Evolutionary conservation across 495 filamentous ascomycete species (phyloP).

Genomic region (Penicillium coffeae): DNA sequence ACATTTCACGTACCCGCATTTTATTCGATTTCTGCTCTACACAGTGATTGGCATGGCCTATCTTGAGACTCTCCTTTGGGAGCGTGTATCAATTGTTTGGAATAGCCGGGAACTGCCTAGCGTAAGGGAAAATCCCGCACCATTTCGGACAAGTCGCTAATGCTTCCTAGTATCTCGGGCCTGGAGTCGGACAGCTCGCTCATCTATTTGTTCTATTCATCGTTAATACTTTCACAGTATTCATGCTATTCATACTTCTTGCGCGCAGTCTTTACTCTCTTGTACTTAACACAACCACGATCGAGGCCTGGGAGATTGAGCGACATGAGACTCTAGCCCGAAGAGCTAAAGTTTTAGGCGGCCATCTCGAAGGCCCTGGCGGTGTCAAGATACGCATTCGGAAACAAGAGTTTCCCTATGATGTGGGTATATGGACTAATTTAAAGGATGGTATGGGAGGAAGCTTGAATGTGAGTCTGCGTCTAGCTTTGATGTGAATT

Average conservation of each 20-base stretch:
- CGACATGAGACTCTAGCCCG: constrained; percentile 72
- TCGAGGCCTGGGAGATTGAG: constrained; percentile 91
- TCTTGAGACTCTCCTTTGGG: constrained; percentile 56
- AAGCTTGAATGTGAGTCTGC: constrained; percentile 38
- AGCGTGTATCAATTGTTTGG: constrained; percentile 62
- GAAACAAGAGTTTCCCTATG: constrained; percentile 84
- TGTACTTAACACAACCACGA: constrained; percentile 69
- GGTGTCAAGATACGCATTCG: constrained; percentile 52
- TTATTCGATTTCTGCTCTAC: constrained; percentile 82
- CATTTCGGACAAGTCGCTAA: constrained; percentile 7
- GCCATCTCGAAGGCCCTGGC: constrained; percentile 58
- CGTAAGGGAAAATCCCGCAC: constrained; percentile 30
- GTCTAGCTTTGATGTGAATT: background rate
- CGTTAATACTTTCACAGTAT: constrained; percentile 56
- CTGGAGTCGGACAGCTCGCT: constrained; percentile 55
- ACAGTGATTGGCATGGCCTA: constrained; percentile 64
- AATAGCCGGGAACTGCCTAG: constrained; percentile 62
- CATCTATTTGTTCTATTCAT: constrained; percentile 64
- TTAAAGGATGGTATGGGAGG: constrained; percentile 71
- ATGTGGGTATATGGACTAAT: constrained; percentile 83
- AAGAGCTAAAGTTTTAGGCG: constrained; percentile 53
- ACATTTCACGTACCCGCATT: constrained; percentile 83
- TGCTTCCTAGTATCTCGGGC: constrained; percentile 65
- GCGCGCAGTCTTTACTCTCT: constrained; percentile 55
- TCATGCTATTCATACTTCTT: constrained; percentile 65